Base-by-base conservation (phyloP, 306 rosid species). In the Cucurbita argyrosperma region DNA sequence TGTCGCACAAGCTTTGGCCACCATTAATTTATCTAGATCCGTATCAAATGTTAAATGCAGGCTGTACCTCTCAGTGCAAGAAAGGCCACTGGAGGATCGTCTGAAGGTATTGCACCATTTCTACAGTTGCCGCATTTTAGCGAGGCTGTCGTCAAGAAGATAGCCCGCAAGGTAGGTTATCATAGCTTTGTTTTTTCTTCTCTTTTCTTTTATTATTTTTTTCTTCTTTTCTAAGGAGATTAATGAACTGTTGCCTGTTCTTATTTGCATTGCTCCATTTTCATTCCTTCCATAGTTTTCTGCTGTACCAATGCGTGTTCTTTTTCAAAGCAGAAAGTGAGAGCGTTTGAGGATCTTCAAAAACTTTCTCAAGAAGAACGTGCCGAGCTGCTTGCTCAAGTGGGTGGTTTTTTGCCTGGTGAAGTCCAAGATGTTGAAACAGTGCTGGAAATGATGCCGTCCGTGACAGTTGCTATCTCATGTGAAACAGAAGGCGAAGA, bases 401-500 rank as follows among this genome's bases (percentile, higher is more conserved):
- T 81, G 12, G 96, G 88, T 65, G 90, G 97, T 39, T 85, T 95
- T 83, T 85, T 91, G 16, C 62, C 91, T 42, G 74, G 83, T 38
- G 88, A 89, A 80, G 87, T 95, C 52, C 87, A 89, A 76, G 99
- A 95, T 80, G 82, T 95, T 84, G 99, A 95, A 76, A 58, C 70
- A 77, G 91, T 91, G 49, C 82, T 91, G 67, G 92, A 80, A 78
- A 90, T 85, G 84, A 89, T 95, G 96, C 97, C 99, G 53, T 85
- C 91, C 39, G 72, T 95, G 81, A 84, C 96, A 76, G 75, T 85
- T 35, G 90, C 88, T 1, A 85, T 83, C 56, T 80, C 85, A 51
- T 89, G 96, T 69, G 96, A 91, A 89, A 95, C 97, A 40, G 99
- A 95, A 84, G 99, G 99, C 5, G 96, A 95, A 88, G 96, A 91